These are phyloP conservation scores for Litchi chinensis DNA, from an alignment of 345 rosid species.

Conservation along the genomic window DNA sequence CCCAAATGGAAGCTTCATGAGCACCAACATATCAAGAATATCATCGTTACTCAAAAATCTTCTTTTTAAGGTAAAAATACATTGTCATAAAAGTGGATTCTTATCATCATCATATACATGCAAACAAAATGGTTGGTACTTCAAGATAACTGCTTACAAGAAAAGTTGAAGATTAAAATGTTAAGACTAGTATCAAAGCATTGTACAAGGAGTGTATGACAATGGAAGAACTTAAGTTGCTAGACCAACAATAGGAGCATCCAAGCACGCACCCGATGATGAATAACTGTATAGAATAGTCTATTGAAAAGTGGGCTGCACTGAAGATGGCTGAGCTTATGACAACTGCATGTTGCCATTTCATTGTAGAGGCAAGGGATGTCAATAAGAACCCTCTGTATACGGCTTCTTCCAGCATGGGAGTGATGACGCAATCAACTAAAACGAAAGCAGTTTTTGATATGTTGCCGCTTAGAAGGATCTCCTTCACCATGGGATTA, in stretches of 20 bases:
- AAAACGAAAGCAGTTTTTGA: slow-evolving; percentile 54
- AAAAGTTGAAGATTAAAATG: slow-evolving; percentile 30
- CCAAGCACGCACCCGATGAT: slow-evolving; percentile 72
- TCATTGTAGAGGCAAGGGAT: slow-evolving; percentile 57
- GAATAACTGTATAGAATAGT: slow-evolving; percentile 63
- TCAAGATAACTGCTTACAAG: not conserved
- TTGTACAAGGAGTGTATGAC: slow-evolving; percentile 74
- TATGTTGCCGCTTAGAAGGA: slow-evolving; percentile 50
- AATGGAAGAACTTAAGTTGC: slow-evolving; percentile 64
- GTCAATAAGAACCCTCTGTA: slow-evolving; percentile 81
- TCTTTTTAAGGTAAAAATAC: no score
- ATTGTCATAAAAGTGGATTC: not conserved
- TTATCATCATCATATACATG: not conserved
- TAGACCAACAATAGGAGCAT: slow-evolving; percentile 74
- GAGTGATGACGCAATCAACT: slow-evolving; percentile 66
- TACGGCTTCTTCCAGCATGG: slow-evolving; percentile 71
- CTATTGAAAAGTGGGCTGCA: slow-evolving; percentile 75
- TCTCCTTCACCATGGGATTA: slow-evolving; percentile 55
- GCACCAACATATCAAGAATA: no score
- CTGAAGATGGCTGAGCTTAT: slow-evolving; percentile 72
- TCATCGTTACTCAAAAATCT: no score
- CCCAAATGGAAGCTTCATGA: no score
- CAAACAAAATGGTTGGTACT: not conserved
- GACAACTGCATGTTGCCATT: slow-evolving; percentile 59
- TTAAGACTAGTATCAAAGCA: slow-evolving; percentile 55